A percentile compares a stretch with the other conserved stretches of the same genome.
Evolutionary conservation across 495 filamentous ascomycete species (phyloP).

Genomic region (Friedmanniomyces endolithicus): DNA sequence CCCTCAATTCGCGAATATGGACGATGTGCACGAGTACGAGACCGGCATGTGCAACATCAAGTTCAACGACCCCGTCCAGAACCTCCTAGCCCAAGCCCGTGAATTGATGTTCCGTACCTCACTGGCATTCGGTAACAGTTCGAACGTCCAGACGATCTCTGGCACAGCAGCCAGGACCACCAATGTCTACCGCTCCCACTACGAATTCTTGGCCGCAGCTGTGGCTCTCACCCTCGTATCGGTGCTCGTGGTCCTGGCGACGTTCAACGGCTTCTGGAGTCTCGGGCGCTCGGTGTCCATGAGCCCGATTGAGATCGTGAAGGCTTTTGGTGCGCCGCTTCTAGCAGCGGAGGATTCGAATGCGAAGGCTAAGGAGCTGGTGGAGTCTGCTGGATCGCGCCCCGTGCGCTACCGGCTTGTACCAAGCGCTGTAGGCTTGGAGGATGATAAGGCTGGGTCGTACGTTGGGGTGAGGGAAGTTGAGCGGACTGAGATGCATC

Average conservation of each 20-base stretch:
- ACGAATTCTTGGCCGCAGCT: conserved; percentile 8
- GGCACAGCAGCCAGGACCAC: not conserved
- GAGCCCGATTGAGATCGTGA: conserved; percentile 27
- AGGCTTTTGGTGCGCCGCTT: conserved; percentile 24
- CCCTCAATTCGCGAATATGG: not conserved
- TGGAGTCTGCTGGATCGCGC: not conserved
- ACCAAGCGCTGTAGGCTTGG: not conserved
- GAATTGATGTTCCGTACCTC: conserved; percentile 9
- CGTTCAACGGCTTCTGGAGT: conserved; percentile 26
- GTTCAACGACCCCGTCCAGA: conserved; percentile 2
- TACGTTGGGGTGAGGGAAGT: not conserved
- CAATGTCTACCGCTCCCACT: conserved; percentile 9
- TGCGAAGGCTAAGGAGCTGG: not conserved
- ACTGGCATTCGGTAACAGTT: conserved; percentile 2
- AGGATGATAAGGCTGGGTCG: not conserved
- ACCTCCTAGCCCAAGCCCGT: not conserved
- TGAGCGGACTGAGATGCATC: not conserved
- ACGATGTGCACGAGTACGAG: not conserved
- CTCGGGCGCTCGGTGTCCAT: conserved; percentile 26
- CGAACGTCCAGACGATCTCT: conserved; percentile 4
- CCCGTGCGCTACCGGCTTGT: not conserved
- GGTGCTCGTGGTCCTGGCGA: conserved; percentile 15
- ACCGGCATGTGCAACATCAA: not conserved
- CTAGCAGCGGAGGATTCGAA: conserved; percentile 6
- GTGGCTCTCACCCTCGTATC: conserved; percentile 14